Percentiles rank a stretch among this genome's conserved stretches.
Evolutionary conservation across 2,329 filamentous ascomycete genomes (phyloP).

Genomic region (Juglanconis sp.): DNA sequence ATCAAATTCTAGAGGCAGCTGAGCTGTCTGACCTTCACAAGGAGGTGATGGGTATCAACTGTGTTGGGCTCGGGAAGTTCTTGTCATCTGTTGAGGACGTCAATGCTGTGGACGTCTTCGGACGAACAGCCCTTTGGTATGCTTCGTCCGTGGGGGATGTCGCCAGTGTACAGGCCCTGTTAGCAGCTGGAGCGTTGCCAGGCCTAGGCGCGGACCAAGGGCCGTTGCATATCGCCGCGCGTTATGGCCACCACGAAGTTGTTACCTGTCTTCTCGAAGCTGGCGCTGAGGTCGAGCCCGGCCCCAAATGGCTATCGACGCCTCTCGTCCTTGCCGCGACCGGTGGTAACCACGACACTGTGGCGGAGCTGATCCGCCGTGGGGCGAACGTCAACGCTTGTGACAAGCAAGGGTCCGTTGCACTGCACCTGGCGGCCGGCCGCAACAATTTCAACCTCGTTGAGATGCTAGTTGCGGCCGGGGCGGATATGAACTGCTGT

Average conservation of each 20-base stretch:
- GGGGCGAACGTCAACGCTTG: background rate
- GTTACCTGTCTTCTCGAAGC: slow-evolving; percentile 12
- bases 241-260: background rate
- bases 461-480: background rate
- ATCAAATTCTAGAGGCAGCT: background rate
- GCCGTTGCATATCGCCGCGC: background rate
- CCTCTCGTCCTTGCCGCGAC: background rate
- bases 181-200: background rate
- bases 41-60: background rate
- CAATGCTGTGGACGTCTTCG: background rate
- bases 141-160: background rate
- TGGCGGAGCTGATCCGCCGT: background rate
- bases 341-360: background rate
- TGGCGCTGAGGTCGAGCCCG: slow-evolving; percentile 18
- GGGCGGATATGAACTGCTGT: background rate
- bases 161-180: background rate
- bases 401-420: background rate
- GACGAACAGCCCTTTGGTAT: background rate
- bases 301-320: background rate
- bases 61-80: background rate
- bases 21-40: background rate
- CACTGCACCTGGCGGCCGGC: background rate
- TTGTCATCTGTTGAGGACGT: background rate
- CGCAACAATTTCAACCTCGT: background rate
- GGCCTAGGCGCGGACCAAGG: background rate